phyloP scores from a whole-genome alignment of 2,329 filamentous ascomycete genomes.

The Stemphylium vesicarium region DNA sequence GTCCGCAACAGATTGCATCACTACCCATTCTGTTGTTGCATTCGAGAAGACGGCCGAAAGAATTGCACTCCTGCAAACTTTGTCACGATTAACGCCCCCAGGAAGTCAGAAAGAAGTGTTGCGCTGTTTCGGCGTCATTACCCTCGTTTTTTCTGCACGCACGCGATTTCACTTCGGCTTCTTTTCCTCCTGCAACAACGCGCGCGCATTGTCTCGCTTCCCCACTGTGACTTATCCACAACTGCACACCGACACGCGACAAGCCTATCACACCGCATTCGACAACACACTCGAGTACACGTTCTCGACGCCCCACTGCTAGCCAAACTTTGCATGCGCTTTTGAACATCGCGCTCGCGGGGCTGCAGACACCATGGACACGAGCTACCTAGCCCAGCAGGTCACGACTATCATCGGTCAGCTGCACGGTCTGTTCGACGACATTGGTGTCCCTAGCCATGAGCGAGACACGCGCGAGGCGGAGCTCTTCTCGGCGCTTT shows the following conservation, averaged over 20 bases:
- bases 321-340: conserved; percentile 41
- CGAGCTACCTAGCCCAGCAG: conserved; percentile 91
- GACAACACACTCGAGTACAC: not conserved
- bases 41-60: not conserved
- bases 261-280: conserved; percentile 8
- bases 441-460: conserved; percentile 93
- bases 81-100: not conserved
- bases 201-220: conserved; percentile 21
- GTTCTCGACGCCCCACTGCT: conserved; percentile 10
- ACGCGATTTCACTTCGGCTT: not conserved
- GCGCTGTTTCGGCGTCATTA: conserved; percentile 6
- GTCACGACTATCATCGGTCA: conserved; percentile 93
- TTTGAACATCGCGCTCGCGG: conserved; percentile 41
- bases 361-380: conserved; percentile 70
- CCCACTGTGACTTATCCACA: conserved; percentile 8
- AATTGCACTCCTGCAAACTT: not conserved
- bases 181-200: conserved; percentile 1
- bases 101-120: not conserved
- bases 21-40: conserved; percentile 13
- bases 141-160: conserved; percentile 18
- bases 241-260: conserved; percentile 1
- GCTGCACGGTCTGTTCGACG: conserved; percentile 93
- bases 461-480: conserved; percentile 89
- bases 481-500: conserved; percentile 92
- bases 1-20: conserved; percentile 37